These are phyloP conservation scores for Calonectria pseudoturangicola DNA, from an alignment of 2,329 filamentous ascomycete species.

Conservation along the genomic window DNA sequence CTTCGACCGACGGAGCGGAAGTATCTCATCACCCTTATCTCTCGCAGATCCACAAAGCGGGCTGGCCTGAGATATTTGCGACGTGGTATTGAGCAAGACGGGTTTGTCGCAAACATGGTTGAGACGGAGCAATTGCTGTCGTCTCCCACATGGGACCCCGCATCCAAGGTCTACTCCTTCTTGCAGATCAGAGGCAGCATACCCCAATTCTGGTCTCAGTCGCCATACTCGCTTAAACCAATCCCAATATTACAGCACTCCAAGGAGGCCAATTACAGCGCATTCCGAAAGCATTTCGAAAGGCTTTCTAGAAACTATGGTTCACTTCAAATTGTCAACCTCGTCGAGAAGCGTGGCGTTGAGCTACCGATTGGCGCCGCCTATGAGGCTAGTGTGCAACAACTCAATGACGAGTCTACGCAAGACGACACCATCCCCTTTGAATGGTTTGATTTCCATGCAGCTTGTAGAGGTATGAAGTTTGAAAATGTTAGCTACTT, in stretches of 20 bases:
- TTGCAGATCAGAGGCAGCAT: slow-evolving; percentile 93
- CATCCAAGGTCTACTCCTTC: slow-evolving; percentile 84
- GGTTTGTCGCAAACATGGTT: slow-evolving; percentile 90
- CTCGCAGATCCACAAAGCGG: slow-evolving; percentile 89
- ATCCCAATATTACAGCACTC: slow-evolving; percentile 89
- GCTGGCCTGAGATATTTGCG: slow-evolving; percentile 93
- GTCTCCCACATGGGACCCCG: slow-evolving; percentile 77
- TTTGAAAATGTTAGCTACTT: slow-evolving; percentile 95
- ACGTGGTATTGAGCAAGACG: slow-evolving; percentile 92
- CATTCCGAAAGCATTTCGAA: slow-evolving; percentile 87
- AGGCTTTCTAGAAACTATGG: slow-evolving; percentile 83
- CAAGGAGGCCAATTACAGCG: slow-evolving; percentile 83
- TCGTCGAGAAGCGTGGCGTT: slow-evolving; percentile 91
- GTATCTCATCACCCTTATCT: slow-evolving; percentile 92
- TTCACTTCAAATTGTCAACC: slow-evolving; percentile 83
- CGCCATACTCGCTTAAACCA: slow-evolving; percentile 94
- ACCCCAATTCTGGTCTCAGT: slow-evolving; percentile 95
- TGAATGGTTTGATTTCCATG: slow-evolving; percentile 99
- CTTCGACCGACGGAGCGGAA: slow-evolving; percentile 70
- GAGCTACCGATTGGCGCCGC: slow-evolving; percentile 87
- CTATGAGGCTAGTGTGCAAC: slow-evolving; percentile 81
- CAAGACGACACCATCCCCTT: slow-evolving; percentile 71
- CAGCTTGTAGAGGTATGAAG: slow-evolving; percentile 94
- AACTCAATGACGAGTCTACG: slow-evolving; percentile 78
- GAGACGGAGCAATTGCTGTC: slow-evolving; percentile 97